phyloP scores from a whole-genome alignment of 2,329 filamentous ascomycete species.

The Magnaporthales sp. region DNA sequence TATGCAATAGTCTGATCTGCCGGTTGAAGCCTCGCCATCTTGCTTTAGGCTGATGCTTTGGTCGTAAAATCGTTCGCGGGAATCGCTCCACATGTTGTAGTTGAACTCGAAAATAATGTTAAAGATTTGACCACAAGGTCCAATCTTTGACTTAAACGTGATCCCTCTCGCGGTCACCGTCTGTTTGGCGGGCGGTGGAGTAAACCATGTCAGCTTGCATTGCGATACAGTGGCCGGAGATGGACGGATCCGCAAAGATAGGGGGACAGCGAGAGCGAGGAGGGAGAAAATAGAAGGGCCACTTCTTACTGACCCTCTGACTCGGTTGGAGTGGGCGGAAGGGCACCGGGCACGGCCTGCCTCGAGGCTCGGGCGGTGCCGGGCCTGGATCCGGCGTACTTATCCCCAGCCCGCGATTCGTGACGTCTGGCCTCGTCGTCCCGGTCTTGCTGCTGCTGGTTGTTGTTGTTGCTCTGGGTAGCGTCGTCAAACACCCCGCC shows the following conservation, averaged over 20 bases:
- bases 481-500: conserved; percentile 18
- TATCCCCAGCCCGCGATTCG: conserved; percentile 6
- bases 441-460: conserved; percentile 14
- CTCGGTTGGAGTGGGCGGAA: conserved; percentile 51
- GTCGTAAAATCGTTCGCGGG: neutral
- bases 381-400: conserved; percentile 36
- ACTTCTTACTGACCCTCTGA: conserved; percentile 51
- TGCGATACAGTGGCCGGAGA: neutral
- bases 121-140: neutral
- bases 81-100: neutral
- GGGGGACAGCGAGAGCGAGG: neutral
- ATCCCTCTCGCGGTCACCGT: conserved; percentile 28
- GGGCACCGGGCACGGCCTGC: conserved; percentile 45
- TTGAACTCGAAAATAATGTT: neutral
- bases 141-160: neutral
- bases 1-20: neutral
- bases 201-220: conserved; percentile 29
- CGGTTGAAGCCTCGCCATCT: neutral
- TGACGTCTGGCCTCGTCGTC: conserved; percentile 4
- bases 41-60: neutral
- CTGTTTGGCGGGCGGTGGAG: conserved; percentile 23
- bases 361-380: conserved; percentile 41
- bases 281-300: conserved; percentile 9
- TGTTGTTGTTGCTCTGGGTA: conserved; percentile 5
- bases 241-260: neutral